A percentile compares a stretch with the other conserved stretches of the same genome.
Evolutionary conservation across 208 protist species (phyloP).

Genomic region (Leishmania guyanensis): DNA sequence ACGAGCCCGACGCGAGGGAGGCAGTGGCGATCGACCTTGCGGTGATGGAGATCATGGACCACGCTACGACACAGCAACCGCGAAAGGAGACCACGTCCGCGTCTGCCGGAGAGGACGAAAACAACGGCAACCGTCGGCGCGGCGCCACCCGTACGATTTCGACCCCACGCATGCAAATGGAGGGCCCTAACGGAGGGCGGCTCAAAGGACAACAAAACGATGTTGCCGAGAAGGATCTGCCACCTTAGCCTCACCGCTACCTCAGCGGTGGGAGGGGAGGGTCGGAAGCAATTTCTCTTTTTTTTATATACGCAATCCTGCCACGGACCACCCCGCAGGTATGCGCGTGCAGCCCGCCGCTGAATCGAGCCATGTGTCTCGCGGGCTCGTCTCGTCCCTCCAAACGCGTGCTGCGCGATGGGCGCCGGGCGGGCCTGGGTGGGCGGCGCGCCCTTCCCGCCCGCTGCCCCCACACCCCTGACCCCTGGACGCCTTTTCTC

Average conservation of each 20-base stretch:
- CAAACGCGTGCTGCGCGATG: not conserved
- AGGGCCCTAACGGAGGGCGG: not conserved
- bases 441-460: no score
- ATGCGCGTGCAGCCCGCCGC: no score
- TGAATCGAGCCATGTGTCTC: not conserved
- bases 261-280: no score
- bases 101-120: not conserved
- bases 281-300: no score
- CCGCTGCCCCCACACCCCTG: not conserved
- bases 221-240: not conserved
- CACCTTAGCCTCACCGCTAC: not conserved
- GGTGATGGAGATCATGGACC: not conserved
- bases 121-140: not conserved
- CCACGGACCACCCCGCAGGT: not conserved
- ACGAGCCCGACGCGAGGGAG: conserved; percentile 8
- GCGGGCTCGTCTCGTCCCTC: not conserved
- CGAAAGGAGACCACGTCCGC: not conserved
- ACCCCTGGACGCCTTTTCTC: not conserved
- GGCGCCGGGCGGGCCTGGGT: no score
- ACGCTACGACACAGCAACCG: no score
- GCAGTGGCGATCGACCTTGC: not conserved
- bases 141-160: no score
- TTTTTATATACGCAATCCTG: not conserved
- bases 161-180: not conserved
- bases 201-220: not conserved